Conservation (phyloP, 2,329 filamentous ascomycete species). For the Cladobotryum protrusum region DNA sequence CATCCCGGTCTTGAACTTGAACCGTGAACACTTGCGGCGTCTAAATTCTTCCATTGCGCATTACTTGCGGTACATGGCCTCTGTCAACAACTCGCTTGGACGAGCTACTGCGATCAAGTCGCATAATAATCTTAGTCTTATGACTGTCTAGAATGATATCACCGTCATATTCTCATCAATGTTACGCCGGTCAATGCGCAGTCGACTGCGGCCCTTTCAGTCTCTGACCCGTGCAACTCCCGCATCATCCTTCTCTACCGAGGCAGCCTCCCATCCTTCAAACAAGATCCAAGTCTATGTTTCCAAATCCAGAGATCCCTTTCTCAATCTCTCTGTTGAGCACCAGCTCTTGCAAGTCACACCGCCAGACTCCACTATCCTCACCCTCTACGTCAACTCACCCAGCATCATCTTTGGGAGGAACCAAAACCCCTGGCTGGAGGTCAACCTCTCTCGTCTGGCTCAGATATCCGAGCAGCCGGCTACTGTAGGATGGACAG, state of each 20-base stretch:
- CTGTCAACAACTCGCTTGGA: no score
- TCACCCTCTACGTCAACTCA: constrained; percentile 83
- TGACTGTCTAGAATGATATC: no score
- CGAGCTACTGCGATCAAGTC: no score
- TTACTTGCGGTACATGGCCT: no score
- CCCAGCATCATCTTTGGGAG: constrained; percentile 87
- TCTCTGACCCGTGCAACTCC: not conserved
- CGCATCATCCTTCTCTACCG: constrained; percentile 25
- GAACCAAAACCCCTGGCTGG: constrained; percentile 97
- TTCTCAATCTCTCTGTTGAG: constrained; percentile 89
- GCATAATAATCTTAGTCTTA: no score
- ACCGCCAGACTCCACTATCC: constrained; percentile 63
- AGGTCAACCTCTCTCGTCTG: constrained; percentile 68
- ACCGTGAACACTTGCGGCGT: no score
- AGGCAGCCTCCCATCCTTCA: constrained; percentile 35
- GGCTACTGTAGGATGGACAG: constrained; percentile 21
- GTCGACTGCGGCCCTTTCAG: not conserved
- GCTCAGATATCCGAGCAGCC: constrained; percentile 18
- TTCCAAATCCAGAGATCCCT: constrained; percentile 66
- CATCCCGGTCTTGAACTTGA: no score
- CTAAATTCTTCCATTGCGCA: no score
- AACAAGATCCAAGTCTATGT: constrained; percentile 61
- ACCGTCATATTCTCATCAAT: no score
- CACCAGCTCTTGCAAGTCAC: constrained; percentile 78
- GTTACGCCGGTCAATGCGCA: no score